phyloP scores from a whole-genome alignment of 225 moss, liverwort and hornwort genomes.

The Sphagnum tenellum region DNA sequence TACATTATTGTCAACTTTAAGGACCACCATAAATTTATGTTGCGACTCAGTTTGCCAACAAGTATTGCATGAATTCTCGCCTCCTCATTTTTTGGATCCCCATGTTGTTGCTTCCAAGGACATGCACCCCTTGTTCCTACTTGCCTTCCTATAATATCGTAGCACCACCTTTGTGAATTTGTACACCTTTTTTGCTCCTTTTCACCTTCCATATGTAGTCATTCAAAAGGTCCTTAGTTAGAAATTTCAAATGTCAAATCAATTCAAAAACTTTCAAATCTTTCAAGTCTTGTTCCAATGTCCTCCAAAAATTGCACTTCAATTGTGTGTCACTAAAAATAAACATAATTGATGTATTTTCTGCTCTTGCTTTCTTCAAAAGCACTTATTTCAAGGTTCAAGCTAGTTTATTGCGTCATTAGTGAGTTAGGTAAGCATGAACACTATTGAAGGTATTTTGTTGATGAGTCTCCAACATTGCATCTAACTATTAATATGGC shows the following conservation, averaged over 20 bases:
- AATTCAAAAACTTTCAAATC: too few species aligned
- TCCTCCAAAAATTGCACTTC: constrained; percentile 49
- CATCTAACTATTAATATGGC: background rate
- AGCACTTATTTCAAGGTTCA: constrained; percentile 24
- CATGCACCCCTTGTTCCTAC: constrained; percentile 66
- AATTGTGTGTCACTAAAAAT: constrained; percentile 66
- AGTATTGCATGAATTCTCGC: constrained; percentile 19
- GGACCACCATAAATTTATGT: constrained; percentile 83
- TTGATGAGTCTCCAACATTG: too few species aligned
- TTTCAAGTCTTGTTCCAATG: too few species aligned
- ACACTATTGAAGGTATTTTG: too few species aligned
- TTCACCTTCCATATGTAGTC: too few species aligned
- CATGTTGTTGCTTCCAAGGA: constrained; percentile 63
- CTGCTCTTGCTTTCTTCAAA: constrained; percentile 54
- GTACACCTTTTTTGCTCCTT: too few species aligned
- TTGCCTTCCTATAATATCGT: constrained; percentile 1
- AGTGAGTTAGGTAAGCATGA: too few species aligned
- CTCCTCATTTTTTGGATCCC: constrained; percentile 38
- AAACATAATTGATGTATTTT: constrained; percentile 48
- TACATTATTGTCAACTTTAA: constrained; percentile 31
- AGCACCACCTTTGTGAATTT: too few species aligned
- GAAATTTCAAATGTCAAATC: too few species aligned
- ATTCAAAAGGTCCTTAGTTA: too few species aligned
- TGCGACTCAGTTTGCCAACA: constrained; percentile 58
- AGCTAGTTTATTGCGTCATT: too few species aligned